phyloP scores from a whole-genome alignment of 352 stramenopile species.

The Globisporangium camurandrum region DNA sequence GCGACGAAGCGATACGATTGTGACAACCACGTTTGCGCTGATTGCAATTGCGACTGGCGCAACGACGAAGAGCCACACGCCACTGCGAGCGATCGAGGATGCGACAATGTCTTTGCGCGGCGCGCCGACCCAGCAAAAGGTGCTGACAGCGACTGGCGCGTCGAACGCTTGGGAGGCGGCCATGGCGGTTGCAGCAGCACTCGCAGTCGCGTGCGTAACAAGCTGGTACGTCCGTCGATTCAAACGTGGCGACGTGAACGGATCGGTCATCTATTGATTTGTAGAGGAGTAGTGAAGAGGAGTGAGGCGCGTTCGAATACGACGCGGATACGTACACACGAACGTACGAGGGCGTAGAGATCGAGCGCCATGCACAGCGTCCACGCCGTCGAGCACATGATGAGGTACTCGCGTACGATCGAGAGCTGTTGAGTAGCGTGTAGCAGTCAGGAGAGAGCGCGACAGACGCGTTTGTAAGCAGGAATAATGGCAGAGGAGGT shows the following conservation, averaged over 20 bases:
- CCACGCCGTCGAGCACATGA: constrained; percentile 68
- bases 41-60: constrained; percentile 42
- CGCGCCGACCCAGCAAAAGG: constrained; percentile 70
- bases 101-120: constrained; percentile 28
- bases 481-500: neutral
- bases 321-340: too few relatives aligned
- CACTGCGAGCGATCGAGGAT: constrained; percentile 21
- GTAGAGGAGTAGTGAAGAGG: too few relatives aligned
- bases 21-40: constrained; percentile 57
- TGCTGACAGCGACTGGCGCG: constrained; percentile 45
- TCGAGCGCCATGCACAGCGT: constrained; percentile 66
- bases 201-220: constrained; percentile 33
- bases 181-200: constrained; percentile 37
- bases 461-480: neutral
- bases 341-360: constrained; percentile 55
- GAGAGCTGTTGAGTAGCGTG: constrained; percentile 42
- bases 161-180: constrained; percentile 42
- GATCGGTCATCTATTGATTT: constrained; percentile 77
- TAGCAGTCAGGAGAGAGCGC: too few relatives aligned
- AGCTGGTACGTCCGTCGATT: constrained; percentile 65
- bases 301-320: too few relatives aligned
- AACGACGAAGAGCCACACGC: constrained; percentile 71
- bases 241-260: constrained; percentile 64
- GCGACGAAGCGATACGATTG: constrained; percentile 45
- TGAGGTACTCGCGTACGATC: constrained; percentile 57